phyloP scores from a whole-genome alignment of 2,329 filamentous ascomycete genomes.

The Aureobasidium vineae region DNA sequence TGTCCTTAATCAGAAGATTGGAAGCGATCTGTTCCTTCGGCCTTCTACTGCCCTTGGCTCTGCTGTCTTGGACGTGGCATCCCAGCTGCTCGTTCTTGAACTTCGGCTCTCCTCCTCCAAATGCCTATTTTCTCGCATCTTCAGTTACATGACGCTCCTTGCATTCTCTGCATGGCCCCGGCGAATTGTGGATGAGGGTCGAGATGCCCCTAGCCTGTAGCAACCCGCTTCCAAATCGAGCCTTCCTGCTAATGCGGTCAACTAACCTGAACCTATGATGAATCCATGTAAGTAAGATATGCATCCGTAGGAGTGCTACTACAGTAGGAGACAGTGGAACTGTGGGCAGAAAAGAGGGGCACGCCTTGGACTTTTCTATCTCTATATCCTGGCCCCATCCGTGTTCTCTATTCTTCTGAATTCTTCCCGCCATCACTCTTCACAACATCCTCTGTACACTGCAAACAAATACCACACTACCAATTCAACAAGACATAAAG shows the following conservation, averaged over 20 bases:
- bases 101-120: conserved; percentile 25
- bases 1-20: conserved; percentile 8
- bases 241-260: background rate
- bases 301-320: conserved; percentile 15
- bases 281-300: conserved; percentile 16
- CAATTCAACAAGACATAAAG: background rate
- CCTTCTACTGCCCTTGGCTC: background rate
- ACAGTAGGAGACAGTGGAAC: conserved; percentile 8
- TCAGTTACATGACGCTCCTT: conserved; percentile 24
- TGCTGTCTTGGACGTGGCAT: conserved; percentile 7
- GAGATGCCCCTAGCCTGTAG: conserved; percentile 14
- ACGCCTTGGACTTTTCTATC: conserved; percentile 1
- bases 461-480: background rate
- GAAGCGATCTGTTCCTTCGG: conserved; percentile 6
- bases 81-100: background rate
- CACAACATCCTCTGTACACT: background rate
- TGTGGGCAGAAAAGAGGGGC: conserved; percentile 22
- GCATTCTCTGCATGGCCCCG: conserved; percentile 10
- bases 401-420: background rate
- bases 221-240: conserved; percentile 20
- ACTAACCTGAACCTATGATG: conserved; percentile 11
- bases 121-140: conserved; percentile 5
- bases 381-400: conserved; percentile 11
- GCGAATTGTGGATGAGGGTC: background rate
- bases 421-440: background rate